These are phyloP conservation scores for Myochromella boudieri DNA, from an alignment of 768 basidiomycete genomes.

Conservation along the genomic window DNA sequence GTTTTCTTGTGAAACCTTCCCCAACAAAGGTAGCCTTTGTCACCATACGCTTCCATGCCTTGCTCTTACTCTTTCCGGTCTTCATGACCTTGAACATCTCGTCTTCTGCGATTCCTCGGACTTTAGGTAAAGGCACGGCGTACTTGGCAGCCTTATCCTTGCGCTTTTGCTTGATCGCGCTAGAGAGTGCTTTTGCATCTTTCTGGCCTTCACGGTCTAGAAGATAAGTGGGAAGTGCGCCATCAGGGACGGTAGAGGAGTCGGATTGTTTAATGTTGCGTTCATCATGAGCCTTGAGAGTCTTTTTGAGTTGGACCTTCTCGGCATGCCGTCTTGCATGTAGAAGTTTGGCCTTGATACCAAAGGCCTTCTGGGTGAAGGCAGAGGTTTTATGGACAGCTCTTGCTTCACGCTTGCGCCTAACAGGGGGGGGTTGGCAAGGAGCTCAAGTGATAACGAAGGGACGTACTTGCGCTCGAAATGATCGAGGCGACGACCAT, in stretches of 20 bases:
- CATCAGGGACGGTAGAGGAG: conserved; percentile 78
- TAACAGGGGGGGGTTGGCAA: conserved; percentile 24
- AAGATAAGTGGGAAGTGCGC: conserved; percentile 91
- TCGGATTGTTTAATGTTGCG: conserved; percentile 96
- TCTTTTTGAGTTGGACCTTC: conserved; percentile 98
- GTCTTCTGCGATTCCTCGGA: conserved; percentile 97
- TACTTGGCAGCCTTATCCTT: conserved; percentile 99
- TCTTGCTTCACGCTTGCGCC: conserved; percentile 83
- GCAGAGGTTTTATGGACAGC: conserved; percentile 77
- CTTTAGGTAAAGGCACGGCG: conserved; percentile 94
- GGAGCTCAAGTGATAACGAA: background rate
- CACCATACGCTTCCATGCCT: conserved; percentile 99
- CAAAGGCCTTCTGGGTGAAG: conserved; percentile 90
- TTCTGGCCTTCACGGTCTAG: conserved; percentile 98
- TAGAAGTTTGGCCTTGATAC: conserved; percentile 96
- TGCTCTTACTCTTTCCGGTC: conserved; percentile 94
- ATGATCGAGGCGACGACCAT: conserved; percentile 94
- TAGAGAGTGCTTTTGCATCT: conserved; percentile 94
- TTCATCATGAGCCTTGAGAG: conserved; percentile 99
- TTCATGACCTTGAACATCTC: conserved; percentile 99
- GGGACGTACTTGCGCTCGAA: conserved; percentile 85
- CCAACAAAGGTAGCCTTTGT: conserved; percentile 99
- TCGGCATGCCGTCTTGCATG: conserved; percentile 96
- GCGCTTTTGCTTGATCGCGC: conserved; percentile 96
- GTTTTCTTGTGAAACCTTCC: conserved; percentile 96